Conservation (phyloP, 495 filamentous ascomycete genomes). For the Penicillium cinerascens region DNA sequence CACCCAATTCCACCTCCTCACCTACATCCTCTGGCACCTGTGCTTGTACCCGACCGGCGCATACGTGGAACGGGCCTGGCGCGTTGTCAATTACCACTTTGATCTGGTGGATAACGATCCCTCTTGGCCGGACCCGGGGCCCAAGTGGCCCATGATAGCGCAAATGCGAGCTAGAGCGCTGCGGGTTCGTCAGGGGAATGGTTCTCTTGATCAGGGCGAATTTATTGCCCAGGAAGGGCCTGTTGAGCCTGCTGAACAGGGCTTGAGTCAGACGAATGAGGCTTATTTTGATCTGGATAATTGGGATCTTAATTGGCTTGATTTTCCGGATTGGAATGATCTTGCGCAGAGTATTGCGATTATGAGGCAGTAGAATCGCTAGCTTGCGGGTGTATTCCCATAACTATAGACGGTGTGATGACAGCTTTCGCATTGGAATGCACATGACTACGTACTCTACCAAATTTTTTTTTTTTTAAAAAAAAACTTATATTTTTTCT, state of each 20-base stretch:
- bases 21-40: conserved; percentile 31
- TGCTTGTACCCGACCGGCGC: conserved; percentile 23
- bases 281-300: conserved; percentile 13
- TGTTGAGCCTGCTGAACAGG: background rate
- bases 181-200: conserved; percentile 14
- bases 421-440: too few relatives aligned
- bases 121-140: conserved; percentile 7
- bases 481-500: too few relatives aligned
- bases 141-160: conserved; percentile 19
- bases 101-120: conserved; percentile 13
- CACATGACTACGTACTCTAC: too few relatives aligned
- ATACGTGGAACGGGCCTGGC: conserved; percentile 20
- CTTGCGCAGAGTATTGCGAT: conserved; percentile 18
- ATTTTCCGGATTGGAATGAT: conserved; percentile 23
- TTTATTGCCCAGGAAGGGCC: background rate
- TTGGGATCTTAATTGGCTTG: conserved; percentile 19
- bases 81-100: conserved; percentile 17
- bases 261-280: background rate
- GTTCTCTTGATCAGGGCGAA: background rate
- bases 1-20: conserved; percentile 29
- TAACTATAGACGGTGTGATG: too few relatives aligned
- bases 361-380: conserved; percentile 3
- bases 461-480: too few relatives aligned
- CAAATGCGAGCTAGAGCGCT: conserved; percentile 27
- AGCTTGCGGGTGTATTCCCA: background rate